Evolutionary conservation across 257 asterid genomes (phyloP), one percentile per base, ranked within the genome.

Genomic region (Parsonsia alboflavescens): DNA sequence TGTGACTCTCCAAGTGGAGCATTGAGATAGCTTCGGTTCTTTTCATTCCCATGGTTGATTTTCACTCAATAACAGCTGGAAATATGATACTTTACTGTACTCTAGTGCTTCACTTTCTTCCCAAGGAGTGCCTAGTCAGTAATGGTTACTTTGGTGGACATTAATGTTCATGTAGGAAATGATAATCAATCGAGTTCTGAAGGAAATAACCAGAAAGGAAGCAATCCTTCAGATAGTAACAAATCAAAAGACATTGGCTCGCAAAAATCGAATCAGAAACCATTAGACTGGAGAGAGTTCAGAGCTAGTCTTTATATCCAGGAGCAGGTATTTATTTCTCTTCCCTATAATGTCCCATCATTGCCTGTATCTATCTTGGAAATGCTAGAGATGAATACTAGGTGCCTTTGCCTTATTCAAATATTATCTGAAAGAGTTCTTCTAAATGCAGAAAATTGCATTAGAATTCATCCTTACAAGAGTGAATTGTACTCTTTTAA

Each of bases 271-370:
- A 85, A 80, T 45, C 82, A 30, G 68, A 89, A 92, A 75, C 92
- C 96, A 59, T 84, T 76, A 73, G 96, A 89, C 80, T 94, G 88
- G 88, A 82, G 88, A 77, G 88, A 85, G 69, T 85, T 85, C 70
- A 80, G 88, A 73, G 92, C 96, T 26, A 67, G 77, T 72, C 87
- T 70, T 53, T 78, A 70, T 80, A 79, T 76, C 72, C 83, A 73
- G 75, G 88, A 82, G 68, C 86, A 77, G 88, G 88, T 85, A 78
- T 21, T n/a, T 58, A 33, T 65, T 73, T n/a, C 49, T 33, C 26
- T 11, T 8, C 48, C 15, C 1, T 26, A 0, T 28, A 16, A 17
- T 22, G 36, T 72, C 52, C 52, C 49, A 7, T 9, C 21, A 16
- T 41, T 44, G 41, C 65, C n/a, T 41, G 45, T 39, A 39, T 19